phyloP scores from a whole-genome alignment of 2,329 filamentous ascomycete species.

The Lomentospora prolificans region DNA sequence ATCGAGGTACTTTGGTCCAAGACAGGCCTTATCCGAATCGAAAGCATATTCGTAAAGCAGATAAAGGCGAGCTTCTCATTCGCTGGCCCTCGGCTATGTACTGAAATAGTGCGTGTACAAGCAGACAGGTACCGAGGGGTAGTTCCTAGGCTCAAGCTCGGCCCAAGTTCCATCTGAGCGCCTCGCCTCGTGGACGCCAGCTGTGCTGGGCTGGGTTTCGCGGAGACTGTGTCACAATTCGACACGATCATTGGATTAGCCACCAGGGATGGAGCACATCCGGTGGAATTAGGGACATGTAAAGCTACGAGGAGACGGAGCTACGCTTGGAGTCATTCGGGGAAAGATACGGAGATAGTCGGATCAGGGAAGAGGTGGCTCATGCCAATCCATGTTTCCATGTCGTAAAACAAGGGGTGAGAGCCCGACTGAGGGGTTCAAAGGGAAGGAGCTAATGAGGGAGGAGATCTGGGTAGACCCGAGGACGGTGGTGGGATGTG shows the following conservation, averaged over 20 bases:
- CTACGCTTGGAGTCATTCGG: conserved; percentile 1
- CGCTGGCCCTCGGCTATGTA: background rate
- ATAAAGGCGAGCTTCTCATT: conserved; percentile 1
- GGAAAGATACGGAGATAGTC: conserved; percentile 3
- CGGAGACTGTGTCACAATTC: background rate
- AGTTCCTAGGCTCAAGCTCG: background rate
- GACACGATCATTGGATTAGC: background rate
- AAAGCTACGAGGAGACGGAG: background rate
- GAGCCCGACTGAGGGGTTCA: no score
- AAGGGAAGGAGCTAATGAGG: background rate
- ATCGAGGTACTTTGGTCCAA: conserved; percentile 2
- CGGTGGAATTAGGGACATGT: background rate
- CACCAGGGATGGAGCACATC: background rate
- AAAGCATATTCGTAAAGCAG: background rate
- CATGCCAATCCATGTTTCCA: background rate
- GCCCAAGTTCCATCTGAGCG: background rate
- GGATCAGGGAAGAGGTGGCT: background rate
- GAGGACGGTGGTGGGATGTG: no score
- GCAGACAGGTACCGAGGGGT: background rate
- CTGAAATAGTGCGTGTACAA: background rate
- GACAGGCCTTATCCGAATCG: background rate
- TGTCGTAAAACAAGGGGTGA: background rate
- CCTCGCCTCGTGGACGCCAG: background rate
- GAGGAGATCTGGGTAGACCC: no score
- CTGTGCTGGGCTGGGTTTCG: background rate